Percentiles rank a stretch among this genome's conserved stretches.
These are phyloP conservation scores for Athelia sp. DNA, from an alignment of 1,284 basidiomycete genomes.

Conservation along the genomic window DNA sequence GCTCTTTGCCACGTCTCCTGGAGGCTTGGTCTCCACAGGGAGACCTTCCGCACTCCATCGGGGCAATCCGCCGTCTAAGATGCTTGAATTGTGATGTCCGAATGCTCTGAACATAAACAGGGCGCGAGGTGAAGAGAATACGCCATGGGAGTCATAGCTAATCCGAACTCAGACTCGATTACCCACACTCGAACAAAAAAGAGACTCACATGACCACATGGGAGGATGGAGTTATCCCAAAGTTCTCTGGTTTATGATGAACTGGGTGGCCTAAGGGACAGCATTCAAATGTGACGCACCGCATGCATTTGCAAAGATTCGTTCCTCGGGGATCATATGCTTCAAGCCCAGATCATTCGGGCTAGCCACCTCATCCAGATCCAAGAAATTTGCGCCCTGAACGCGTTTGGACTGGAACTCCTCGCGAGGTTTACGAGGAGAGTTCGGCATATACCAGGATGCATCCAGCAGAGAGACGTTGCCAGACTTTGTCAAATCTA, in stretches of 20 bases:
- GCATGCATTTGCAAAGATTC: slow-evolving; percentile 76
- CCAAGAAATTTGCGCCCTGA: slow-evolving; percentile 73
- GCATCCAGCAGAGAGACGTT: slow-evolving; percentile 63
- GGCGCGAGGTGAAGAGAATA: slow-evolving; percentile 88
- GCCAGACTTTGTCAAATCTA: slow-evolving; percentile 26
- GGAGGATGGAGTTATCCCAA: slow-evolving; percentile 72
- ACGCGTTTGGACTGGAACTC: slow-evolving; percentile 73
- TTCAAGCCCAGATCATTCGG: slow-evolving; percentile 71
- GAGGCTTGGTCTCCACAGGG: slow-evolving; percentile 50
- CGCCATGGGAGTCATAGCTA: slow-evolving; percentile 82
- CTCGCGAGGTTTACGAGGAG: slow-evolving; percentile 54
- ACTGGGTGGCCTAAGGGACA: neutral
- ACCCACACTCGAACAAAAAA: neutral
- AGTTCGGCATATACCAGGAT: slow-evolving; percentile 87
- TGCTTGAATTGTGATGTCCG: slow-evolving; percentile 79
- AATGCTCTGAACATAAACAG: slow-evolving; percentile 91
- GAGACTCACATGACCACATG: slow-evolving; percentile 75
- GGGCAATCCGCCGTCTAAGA: slow-evolving; percentile 87
- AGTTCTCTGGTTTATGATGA: slow-evolving; percentile 40
- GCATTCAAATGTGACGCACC: slow-evolving; percentile 40
- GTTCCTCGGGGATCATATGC: slow-evolving; percentile 87
- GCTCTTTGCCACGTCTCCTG: slow-evolving; percentile 20
- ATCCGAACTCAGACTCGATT: slow-evolving; percentile 9
- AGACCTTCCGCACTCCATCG: slow-evolving; percentile 75
- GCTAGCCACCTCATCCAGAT: slow-evolving; percentile 78